Base-by-base conservation (phyloP, 192 early-diverging fungal species). In the Coemansia sp. region DNA sequence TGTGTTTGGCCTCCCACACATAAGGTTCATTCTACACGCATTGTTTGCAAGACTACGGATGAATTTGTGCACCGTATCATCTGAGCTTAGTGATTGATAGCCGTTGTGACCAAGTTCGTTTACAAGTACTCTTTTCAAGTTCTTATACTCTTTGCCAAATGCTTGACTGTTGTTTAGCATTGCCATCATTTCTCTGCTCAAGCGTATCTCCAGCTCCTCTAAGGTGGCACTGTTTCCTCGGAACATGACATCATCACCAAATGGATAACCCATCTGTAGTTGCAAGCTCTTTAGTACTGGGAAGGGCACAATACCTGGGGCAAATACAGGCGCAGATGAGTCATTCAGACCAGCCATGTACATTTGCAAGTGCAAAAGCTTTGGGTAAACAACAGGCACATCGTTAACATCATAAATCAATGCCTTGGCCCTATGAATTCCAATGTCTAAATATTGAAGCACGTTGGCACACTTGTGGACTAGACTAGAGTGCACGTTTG, bases 201-300 rank as follows among this genome's bases (percentile, higher is more conserved):
- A 2, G 6, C 19, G 9, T 3, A 60, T 21, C 6, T 38, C 17
- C 4, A 67, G n/a, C 13, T 17, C 19, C 23, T 67, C 65, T 23
- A 67, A 13, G n/a, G 65, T 58, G 2, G 26, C 17, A 17, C 33
- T 43, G 26, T 67, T 67, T n/a, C 65, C 65, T 37, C 65, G 39
- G 26, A 67, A 67, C 37, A 67, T 23, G 8, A 42, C 53, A 58
- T 67, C 65, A 44, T 67, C 52, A 3, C 65, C 50, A 19, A 58
- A 58, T 19, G 49, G 52, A 14, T 55, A 67, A 8, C 21, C 21
- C 23, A 32, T 28, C 17, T 39, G n/a, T 6, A 53, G 5, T 17
- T 42, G n/a, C 14, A 67, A 30, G 3, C 23, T 13, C 16, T 37
- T 38, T 14, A 67, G 65, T 2, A 2, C 28, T 19, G 65, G 65